Evolutionary conservation across 306 rosid genomes (phyloP).

Genomic region (Rubus parviflorus): DNA sequence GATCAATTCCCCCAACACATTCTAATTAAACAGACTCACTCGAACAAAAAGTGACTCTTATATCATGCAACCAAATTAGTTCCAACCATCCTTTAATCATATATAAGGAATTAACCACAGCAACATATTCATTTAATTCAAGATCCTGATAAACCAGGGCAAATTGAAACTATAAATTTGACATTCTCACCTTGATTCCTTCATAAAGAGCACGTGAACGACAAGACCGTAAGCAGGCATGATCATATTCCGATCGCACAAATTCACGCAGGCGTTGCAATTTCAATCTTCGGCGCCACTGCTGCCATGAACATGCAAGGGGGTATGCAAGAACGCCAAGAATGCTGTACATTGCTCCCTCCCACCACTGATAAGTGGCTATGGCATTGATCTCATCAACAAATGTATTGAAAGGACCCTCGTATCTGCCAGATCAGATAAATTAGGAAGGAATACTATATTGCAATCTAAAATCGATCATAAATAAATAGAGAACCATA

Average conservation of each 20-base stretch:
- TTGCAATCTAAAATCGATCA: slow-evolving; percentile 29
- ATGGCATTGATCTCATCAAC: slow-evolving; percentile 92
- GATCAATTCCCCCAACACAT: not conserved
- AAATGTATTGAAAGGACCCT: slow-evolving; percentile 83
- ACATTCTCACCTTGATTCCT: slow-evolving; percentile 85
- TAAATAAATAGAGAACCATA: not conserved
- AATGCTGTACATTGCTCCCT: slow-evolving; percentile 83
- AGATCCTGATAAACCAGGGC: not conserved
- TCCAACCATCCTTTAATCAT: not conserved
- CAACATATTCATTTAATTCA: slow-evolving; percentile 2
- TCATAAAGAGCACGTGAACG: slow-evolving; percentile 98
- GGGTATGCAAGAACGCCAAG: slow-evolving; percentile 82
- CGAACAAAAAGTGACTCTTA: not conserved
- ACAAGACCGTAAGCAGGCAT: slow-evolving; percentile 91
- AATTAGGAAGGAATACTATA: slow-evolving; percentile 26
- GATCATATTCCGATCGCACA: slow-evolving; percentile 95
- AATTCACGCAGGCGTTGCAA: slow-evolving; percentile 90
- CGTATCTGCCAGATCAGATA: slow-evolving; percentile 64
- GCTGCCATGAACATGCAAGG: slow-evolving; percentile 97
- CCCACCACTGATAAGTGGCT: slow-evolving; percentile 98
- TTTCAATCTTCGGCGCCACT: slow-evolving; percentile 84
- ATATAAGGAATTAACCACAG: not conserved
- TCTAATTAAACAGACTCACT: not conserved
- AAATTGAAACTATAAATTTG: slow-evolving; percentile 7
- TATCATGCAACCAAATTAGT: not conserved